Conservation (phyloP, 148 eudicot genomes). For the Rhododendron henanense region DNA sequence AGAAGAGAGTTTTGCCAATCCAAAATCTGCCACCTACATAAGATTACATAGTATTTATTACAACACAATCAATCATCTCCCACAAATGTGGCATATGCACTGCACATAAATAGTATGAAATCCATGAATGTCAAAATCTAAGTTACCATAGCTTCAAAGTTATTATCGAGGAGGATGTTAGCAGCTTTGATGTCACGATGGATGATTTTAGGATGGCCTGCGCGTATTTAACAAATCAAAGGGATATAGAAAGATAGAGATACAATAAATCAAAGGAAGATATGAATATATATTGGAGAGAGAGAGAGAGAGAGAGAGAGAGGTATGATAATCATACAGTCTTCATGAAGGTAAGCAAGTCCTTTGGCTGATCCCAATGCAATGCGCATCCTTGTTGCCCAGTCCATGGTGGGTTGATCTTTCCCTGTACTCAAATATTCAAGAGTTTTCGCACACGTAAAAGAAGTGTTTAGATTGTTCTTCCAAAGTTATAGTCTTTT, state of each 20-base stretch:
- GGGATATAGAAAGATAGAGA: not conserved
- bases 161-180: slow-evolving; percentile 65
- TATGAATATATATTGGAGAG: not conserved
- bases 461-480: not conserved
- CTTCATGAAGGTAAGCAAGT: slow-evolving; percentile 85
- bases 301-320: not conserved
- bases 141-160: slow-evolving; percentile 73
- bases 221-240: not conserved
- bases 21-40: slow-evolving; percentile 88
- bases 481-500: not conserved
- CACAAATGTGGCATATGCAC: not conserved
- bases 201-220: slow-evolving; percentile 88
- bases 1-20: slow-evolving; percentile 75
- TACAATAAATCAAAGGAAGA: too few species aligned
- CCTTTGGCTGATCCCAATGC: slow-evolving; percentile 94
- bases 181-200: slow-evolving; percentile 95
- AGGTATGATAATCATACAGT: slow-evolving; percentile 43
- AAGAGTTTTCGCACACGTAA: not conserved
- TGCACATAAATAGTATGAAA: not conserved
- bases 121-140: not conserved
- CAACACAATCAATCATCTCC: not conserved
- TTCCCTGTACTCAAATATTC: slow-evolving; percentile 30
- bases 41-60: not conserved
- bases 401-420: slow-evolving; percentile 50
- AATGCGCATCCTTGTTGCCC: slow-evolving; percentile 63